Conservation (phyloP, 2,329 filamentous ascomycete genomes). For the Lanzia echinophila region DNA sequence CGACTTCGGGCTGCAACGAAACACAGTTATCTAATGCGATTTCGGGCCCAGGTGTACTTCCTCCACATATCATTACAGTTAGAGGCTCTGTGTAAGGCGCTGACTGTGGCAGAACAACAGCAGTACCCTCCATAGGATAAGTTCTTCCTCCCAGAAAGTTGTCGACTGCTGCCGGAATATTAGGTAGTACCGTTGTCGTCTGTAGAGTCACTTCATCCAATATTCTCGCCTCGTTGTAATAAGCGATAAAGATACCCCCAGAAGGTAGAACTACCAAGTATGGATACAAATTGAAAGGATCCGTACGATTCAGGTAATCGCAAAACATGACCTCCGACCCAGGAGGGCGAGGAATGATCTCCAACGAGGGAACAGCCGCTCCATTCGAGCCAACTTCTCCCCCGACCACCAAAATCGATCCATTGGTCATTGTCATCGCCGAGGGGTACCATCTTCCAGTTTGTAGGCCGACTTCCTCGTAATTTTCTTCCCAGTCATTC, state of each 20-base stretch:
- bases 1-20: conserved; percentile 51
- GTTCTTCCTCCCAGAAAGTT: conserved; percentile 55
- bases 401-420: conserved; percentile 57
- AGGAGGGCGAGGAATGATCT: conserved; percentile 51
- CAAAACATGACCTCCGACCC: conserved; percentile 46
- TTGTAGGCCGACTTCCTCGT: conserved; percentile 46
- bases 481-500: conserved; percentile 61
- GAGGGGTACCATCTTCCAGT: conserved; percentile 59
- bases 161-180: conserved; percentile 56
- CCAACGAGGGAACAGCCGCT: conserved; percentile 53
- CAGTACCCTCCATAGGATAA: conserved; percentile 58
- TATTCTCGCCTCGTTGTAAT: conserved; percentile 64
- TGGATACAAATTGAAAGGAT: conserved; percentile 63
- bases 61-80: conserved; percentile 57
- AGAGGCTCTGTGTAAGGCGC: conserved; percentile 56
- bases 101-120: conserved; percentile 55
- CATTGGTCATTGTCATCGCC: conserved; percentile 58
- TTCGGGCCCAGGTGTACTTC: conserved; percentile 46
- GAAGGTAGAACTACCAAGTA: conserved; percentile 55
- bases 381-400: conserved; percentile 59
- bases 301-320: conserved; percentile 55
- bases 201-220: conserved; percentile 52
- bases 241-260: conserved; percentile 57
- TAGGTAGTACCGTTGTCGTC: conserved; percentile 50
- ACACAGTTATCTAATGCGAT: conserved; percentile 62